A percentile compares a stretch with the other conserved stretches of the same genome.
Evolutionary conservation across 352 stramenopile genomes (phyloP).

Genomic region (Phytophthora capsici): DNA sequence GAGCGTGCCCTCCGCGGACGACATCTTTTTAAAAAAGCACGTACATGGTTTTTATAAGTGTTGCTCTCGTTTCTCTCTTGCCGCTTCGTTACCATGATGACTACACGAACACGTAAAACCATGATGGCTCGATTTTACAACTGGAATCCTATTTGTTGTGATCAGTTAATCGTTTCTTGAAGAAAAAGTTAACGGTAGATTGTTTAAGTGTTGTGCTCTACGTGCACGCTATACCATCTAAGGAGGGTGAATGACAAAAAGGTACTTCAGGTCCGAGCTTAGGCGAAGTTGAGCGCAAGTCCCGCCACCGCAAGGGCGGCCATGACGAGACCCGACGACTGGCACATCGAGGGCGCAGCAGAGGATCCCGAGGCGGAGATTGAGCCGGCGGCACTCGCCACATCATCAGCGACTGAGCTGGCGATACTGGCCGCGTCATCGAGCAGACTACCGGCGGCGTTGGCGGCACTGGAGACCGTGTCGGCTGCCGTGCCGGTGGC

Average conservation of each 20-base stretch:
- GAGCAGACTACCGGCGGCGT: constrained; percentile 24
- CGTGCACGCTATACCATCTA: constrained; percentile 3
- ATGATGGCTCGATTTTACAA: too few species aligned
- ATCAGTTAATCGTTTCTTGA: not conserved
- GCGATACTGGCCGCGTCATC: constrained; percentile 19
- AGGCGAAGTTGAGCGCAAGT: constrained; percentile 38
- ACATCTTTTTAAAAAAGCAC: constrained; percentile 26
- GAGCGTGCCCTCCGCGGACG: constrained; percentile 30
- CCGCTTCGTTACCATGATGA: too few species aligned
- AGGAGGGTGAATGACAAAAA: constrained; percentile 1
- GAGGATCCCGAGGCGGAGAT: constrained; percentile 16
- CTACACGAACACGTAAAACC: too few species aligned
- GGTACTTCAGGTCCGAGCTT: constrained; percentile 19
- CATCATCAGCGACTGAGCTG: constrained; percentile 29
- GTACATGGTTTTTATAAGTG: constrained; percentile 31
- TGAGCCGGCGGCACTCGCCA: constrained; percentile 29
- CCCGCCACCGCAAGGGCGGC: constrained; percentile 23
- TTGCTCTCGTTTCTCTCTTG: not conserved
- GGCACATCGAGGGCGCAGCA: constrained; percentile 17
- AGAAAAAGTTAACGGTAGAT: constrained; percentile 5
- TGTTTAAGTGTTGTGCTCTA: constrained; percentile 6
- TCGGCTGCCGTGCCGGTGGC: constrained; percentile 19
- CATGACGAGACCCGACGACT: constrained; percentile 30
- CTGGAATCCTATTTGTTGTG: too few species aligned
- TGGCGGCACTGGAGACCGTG: constrained; percentile 14